Conservation (phyloP, 768 basidiomycete genomes). For the Leucogyrophana mollusca region DNA sequence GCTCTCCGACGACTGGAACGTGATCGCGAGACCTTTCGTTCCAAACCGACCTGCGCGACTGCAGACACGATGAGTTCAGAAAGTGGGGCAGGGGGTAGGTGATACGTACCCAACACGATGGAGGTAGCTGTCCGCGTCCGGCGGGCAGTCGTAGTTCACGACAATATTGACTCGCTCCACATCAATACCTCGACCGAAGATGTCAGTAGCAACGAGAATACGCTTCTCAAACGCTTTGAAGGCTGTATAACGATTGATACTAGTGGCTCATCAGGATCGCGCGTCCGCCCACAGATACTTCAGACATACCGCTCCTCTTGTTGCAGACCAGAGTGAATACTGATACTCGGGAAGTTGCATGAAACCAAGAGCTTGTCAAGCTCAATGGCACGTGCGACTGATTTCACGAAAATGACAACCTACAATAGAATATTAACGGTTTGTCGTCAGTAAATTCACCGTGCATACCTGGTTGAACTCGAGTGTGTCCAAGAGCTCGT, state of each 20-base stretch:
- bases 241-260: slow-evolving; percentile 92
- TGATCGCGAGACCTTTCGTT: slow-evolving; percentile 98
- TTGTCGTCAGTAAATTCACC: neutral
- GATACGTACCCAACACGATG: slow-evolving; percentile 88
- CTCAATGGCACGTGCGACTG: slow-evolving; percentile 94
- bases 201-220: slow-evolving; percentile 97
- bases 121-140: slow-evolving; percentile 96
- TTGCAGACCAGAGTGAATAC: slow-evolving; percentile 90
- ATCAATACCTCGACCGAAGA: slow-evolving; percentile 99
- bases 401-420: slow-evolving; percentile 99
- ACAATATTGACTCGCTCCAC: slow-evolving; percentile 99
- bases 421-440: slow-evolving; percentile 27
- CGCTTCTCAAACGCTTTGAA: slow-evolving; percentile 99
- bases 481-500: slow-evolving; percentile 90
- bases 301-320: slow-evolving; percentile 95
- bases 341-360: slow-evolving; percentile 98
- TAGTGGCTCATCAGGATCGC: no score
- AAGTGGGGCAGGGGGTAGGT: neutral
- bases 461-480: slow-evolving; percentile 92
- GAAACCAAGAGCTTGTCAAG: slow-evolving; percentile 93
- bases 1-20: slow-evolving; percentile 89
- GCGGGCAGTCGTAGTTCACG: slow-evolving; percentile 97
- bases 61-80: slow-evolving; percentile 1
- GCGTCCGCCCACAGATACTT: no score
- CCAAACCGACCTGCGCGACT: slow-evolving; percentile 99